Base-by-base conservation (phyloP, 169 alveolate genomes). In the Plasmodium vinckei region DNA sequence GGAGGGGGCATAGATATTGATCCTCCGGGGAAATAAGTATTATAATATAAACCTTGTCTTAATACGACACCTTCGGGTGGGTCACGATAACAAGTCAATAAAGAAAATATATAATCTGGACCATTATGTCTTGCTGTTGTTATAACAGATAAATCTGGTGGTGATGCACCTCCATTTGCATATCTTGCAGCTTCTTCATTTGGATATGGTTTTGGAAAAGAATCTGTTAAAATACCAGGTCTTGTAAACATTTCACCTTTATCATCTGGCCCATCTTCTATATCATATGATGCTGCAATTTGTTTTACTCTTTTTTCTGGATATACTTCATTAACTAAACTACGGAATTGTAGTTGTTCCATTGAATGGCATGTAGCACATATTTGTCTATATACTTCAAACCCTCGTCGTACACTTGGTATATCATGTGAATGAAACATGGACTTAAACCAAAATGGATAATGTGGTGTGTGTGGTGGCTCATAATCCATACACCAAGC, bases 1-100 rank as follows among this genome's bases (percentile, higher is more conserved):
- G 99, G 98, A 27, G 99, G 98, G 9, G 99, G 98, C 99, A 98
- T 98, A 57, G 99, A 98, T 77, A 98, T 97, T 61, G 99, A 97
- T 95, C 98, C 98, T 72, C 99, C 99, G 56, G 96, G 97, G 96
- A 97, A 98, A 94, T 97, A 98, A 25, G 97, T 98, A 88, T 98
- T 97, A 94, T 94, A 97, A 92, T 96, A 96, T 70, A 97, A 94
- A 42, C 99, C 99, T 68, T 94, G 98, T 49, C 99, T 97, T 69
- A 98, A 97, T 82, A 96, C 99, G 27, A 97, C 93, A 19, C 99
- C 99, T 92, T 95, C 96, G 39, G 99, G 99, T 42, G 99, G 98
- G 42, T 95, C 97, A 84, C 97, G 97, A 93, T 97, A 98, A 64
- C 99, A 98, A 27, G 99, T 97, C 91, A 97, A 91, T 51, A 98